Conservation (phyloP, 2,329 filamentous ascomycete genomes). For the Diaporthe capsici region DNA sequence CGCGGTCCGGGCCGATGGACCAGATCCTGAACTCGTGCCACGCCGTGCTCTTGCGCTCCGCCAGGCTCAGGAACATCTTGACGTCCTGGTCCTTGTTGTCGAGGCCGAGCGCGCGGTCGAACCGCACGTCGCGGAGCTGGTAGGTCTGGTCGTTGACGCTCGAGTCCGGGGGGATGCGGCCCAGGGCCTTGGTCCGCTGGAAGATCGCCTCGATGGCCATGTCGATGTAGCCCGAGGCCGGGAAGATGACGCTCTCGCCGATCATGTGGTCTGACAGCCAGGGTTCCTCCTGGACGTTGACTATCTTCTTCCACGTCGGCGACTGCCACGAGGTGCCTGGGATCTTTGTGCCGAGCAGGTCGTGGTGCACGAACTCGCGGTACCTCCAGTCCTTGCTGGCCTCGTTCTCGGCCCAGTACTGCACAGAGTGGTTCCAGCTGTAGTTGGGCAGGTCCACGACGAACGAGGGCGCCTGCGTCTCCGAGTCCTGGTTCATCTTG, state of each 20-base stretch:
- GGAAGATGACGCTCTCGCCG: constrained; percentile 50
- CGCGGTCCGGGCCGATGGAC: no score
- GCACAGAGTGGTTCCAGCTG: constrained; percentile 36
- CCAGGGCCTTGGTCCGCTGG: not conserved
- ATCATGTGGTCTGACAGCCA: constrained; percentile 51
- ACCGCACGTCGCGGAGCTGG: constrained; percentile 1
- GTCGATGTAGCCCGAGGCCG: constrained; percentile 40
- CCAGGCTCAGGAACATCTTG: no score
- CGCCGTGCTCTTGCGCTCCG: no score
- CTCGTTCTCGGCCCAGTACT: constrained; percentile 48
- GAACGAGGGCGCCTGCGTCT: no score
- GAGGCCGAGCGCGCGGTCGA: no score
- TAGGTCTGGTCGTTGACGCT: not conserved
- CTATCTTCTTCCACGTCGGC: constrained; percentile 40
- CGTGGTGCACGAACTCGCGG: constrained; percentile 44
- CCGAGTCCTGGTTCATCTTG: not conserved
- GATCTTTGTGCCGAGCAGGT: constrained; percentile 43
- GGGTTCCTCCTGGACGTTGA: constrained; percentile 46
- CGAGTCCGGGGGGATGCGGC: constrained; percentile 22
- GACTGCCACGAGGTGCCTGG: constrained; percentile 36
- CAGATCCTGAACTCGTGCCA: no score
- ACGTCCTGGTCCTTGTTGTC: no score
- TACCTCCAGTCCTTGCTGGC: constrained; percentile 50
- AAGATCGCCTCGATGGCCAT: constrained; percentile 42
- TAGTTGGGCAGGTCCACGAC: constrained; percentile 48